phyloP scores from a whole-genome alignment of 352 stramenopile species.

The Phytophthora palmivora region DNA sequence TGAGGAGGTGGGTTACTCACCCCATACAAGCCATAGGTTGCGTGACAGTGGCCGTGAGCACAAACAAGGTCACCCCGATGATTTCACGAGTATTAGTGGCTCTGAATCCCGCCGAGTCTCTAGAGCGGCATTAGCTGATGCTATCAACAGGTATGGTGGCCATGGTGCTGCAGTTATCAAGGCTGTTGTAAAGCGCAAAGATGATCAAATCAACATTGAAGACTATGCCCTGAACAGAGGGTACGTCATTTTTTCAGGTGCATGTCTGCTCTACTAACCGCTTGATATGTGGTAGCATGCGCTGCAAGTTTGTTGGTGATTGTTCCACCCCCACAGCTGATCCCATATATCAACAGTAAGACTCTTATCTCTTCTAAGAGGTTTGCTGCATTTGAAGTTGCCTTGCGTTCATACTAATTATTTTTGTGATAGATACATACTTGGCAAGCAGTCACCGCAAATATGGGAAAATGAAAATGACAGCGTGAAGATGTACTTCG shows the following conservation, averaged over 20 bases:
- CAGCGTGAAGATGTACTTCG: conserved; percentile 81
- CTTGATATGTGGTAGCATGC: conserved; percentile 30
- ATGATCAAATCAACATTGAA: conserved; percentile 69
- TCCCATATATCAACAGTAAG: conserved; percentile 71
- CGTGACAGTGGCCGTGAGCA: conserved; percentile 50
- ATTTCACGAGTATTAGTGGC: conserved; percentile 44
- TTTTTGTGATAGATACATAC: conserved; percentile 56
- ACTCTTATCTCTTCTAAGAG: background rate
- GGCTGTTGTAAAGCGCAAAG: conserved; percentile 54
- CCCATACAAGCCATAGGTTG: conserved; percentile 29
- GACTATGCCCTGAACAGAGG: conserved; percentile 54
- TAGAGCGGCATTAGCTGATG: conserved; percentile 37
- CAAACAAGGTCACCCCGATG: conserved; percentile 34
- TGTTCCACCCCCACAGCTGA: conserved; percentile 50
- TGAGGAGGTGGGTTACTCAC: conserved; percentile 56
- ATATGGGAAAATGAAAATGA: conserved; percentile 87
- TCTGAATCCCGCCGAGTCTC: conserved; percentile 36
- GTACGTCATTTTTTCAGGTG: conserved; percentile 32
- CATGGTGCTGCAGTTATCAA: conserved; percentile 39
- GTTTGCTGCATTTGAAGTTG: background rate
- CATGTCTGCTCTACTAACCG: background rate
- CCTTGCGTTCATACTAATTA: conserved; percentile 6
- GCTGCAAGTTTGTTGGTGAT: conserved; percentile 74
- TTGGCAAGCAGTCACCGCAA: conserved; percentile 62
- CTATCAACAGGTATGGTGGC: conserved; percentile 38